phyloP scores from a whole-genome alignment of 2,329 filamentous ascomycete genomes.

The Fusarium pseudograminearum region DNA sequence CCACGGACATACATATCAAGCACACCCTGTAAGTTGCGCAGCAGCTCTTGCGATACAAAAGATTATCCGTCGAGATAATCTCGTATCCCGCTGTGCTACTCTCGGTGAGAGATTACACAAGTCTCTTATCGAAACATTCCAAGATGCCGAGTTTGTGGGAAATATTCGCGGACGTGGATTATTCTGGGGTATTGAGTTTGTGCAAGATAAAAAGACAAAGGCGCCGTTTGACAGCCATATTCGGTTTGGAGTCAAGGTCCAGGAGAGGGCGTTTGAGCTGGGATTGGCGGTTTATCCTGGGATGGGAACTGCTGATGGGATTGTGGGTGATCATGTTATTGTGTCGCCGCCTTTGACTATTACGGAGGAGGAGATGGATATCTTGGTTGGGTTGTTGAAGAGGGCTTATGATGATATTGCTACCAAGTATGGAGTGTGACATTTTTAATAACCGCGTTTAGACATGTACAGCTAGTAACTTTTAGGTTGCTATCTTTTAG shows the following conservation, averaged over 20 bases:
- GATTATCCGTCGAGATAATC: conserved; percentile 66
- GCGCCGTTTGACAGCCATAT: conserved; percentile 51
- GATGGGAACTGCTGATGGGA: conserved; percentile 69
- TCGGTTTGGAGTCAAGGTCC: conserved; percentile 46
- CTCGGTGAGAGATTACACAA: conserved; percentile 65
- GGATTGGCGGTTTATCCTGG: conserved; percentile 71
- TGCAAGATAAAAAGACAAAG: conserved; percentile 54
- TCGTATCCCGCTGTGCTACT: conserved; percentile 68
- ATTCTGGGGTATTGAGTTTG: conserved; percentile 63
- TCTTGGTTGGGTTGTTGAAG: conserved; percentile 18
- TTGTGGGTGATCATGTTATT: conserved; percentile 75
- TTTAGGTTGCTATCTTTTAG: no score
- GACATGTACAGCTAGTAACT: no score
- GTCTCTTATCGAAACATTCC: conserved; percentile 58
- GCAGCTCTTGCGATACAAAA: conserved; percentile 72
- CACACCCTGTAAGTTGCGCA: conserved; percentile 69
- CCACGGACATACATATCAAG: conserved; percentile 73
- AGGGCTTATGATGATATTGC: conserved; percentile 31
- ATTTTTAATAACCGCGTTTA: no score
- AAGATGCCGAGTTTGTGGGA: conserved; percentile 63
- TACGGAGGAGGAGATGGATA: conserved; percentile 51
- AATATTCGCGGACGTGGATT: conserved; percentile 70
- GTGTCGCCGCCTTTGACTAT: conserved; percentile 77
- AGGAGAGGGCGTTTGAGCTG: conserved; percentile 48
- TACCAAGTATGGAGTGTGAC: rapidly evolving